Evolutionary conservation across 148 eudicot species (phyloP).

Genomic region (Amaranthus hypochondriacus): DNA sequence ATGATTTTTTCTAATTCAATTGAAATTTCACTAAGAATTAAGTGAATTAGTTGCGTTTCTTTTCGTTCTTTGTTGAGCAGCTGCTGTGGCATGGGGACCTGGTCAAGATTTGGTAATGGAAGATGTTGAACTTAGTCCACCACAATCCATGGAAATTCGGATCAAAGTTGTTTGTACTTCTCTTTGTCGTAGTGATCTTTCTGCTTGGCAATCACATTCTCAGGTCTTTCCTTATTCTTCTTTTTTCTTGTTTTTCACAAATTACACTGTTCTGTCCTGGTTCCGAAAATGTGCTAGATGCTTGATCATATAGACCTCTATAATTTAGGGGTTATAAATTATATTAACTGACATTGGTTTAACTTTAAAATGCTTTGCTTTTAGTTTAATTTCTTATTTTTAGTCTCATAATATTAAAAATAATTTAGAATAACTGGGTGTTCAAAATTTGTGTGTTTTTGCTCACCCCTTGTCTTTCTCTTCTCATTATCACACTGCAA

Average conservation of each 20-base stretch:
- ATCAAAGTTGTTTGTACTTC: conserved; percentile 84
- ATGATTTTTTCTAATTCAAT: neutral
- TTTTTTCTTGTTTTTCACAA: neutral
- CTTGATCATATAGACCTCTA: neutral
- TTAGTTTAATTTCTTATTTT: neutral
- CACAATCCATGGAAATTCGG: conserved; percentile 78
- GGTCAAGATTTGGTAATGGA: conserved; percentile 77
- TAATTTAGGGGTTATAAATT: neutral
- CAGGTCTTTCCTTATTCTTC: conserved; percentile 30
- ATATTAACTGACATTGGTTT: neutral
- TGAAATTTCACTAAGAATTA: neutral
- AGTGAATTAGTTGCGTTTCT: neutral
- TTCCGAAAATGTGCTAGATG: neutral
- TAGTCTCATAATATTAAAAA: too few species aligned
- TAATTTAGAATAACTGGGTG: too few species aligned
- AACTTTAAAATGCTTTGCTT: neutral
- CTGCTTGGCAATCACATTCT: conserved; percentile 88
- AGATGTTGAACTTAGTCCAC: conserved; percentile 89
- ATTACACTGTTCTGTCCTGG: neutral
- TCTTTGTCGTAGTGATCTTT: conserved; percentile 81
- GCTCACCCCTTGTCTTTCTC: too few species aligned
- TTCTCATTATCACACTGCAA: too few species aligned
- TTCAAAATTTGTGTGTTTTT: too few species aligned
- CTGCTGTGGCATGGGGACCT: conserved; percentile 93
- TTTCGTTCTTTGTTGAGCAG: conserved; percentile 20